A percentile compares a stretch with the other conserved stretches of the same genome.
Conservation (phyloP, 495 filamentous ascomycete genomes). For the Corynascus novoguineensis region DNA sequence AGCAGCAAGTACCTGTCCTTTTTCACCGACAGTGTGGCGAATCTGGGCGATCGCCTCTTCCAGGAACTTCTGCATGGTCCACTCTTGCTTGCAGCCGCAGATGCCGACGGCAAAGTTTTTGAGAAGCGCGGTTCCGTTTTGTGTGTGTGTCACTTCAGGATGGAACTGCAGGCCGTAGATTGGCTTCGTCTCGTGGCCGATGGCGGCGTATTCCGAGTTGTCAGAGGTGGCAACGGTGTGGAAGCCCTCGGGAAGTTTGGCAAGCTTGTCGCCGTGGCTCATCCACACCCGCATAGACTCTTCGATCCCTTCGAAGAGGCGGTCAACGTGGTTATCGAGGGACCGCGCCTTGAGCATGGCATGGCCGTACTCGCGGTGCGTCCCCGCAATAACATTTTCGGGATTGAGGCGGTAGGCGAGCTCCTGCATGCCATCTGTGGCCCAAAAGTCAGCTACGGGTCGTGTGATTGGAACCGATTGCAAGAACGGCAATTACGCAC, state of each 20-base stretch:
- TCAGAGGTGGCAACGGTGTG: conserved; percentile 62
- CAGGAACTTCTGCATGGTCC: conserved; percentile 79
- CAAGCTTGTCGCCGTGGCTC: conserved; percentile 83
- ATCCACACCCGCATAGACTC: conserved; percentile 67
- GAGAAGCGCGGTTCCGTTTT: conserved; percentile 57
- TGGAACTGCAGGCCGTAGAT: conserved; percentile 78
- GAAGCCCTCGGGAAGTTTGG: conserved; percentile 64
- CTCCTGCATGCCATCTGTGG: conserved; percentile 48
- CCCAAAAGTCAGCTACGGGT: conserved; percentile 3
- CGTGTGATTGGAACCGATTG: background rate
- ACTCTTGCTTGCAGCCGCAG: conserved; percentile 66
- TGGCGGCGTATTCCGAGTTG: conserved; percentile 72
- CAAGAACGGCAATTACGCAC: conserved; percentile 35
- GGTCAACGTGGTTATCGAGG: conserved; percentile 55
- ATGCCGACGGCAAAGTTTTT: conserved; percentile 78
- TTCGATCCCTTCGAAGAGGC: conserved; percentile 64
- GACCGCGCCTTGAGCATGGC: conserved; percentile 20
- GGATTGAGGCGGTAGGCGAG: conserved; percentile 68
- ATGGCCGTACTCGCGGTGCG: conserved; percentile 45
- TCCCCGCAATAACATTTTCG: conserved; percentile 66
- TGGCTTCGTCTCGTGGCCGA: conserved; percentile 65
- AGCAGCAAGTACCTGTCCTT: conserved; percentile 77
- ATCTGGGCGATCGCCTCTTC: conserved; percentile 74
- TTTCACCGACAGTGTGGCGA: conserved; percentile 66
- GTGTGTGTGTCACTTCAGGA: conserved; percentile 74